Conservation (phyloP, 2,329 filamentous ascomycete genomes). For the Alternaria ventricosa region DNA sequence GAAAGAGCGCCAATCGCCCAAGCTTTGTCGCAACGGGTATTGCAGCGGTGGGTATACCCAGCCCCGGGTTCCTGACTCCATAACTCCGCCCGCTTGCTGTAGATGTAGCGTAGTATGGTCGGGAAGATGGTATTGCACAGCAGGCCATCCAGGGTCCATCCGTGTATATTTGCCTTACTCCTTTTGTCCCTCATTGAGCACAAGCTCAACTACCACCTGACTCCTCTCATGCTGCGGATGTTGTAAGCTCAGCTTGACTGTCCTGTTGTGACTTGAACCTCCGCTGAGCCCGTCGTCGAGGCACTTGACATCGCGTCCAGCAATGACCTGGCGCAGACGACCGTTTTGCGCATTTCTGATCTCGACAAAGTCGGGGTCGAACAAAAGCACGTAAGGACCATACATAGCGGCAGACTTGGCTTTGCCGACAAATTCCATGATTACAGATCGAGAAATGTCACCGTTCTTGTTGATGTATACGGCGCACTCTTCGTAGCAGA, state of each 20-base stretch:
- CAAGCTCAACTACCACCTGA: conserved; percentile 89
- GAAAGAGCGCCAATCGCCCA: neutral
- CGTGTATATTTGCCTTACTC: conserved; percentile 44
- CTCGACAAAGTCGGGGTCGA: conserved; percentile 96
- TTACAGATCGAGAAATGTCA: conserved; percentile 89
- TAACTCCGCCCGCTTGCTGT: neutral
- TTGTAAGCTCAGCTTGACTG: conserved; percentile 93
- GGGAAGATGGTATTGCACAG: neutral
- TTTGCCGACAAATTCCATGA: conserved; percentile 99
- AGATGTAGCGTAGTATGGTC: neutral
- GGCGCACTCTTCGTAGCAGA: conserved; percentile 93
- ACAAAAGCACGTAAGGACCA: conserved; percentile 88
- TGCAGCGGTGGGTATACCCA: neutral
- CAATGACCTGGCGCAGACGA: conserved; percentile 89
- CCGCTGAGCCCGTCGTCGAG: conserved; percentile 71
- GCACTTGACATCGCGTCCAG: conserved; percentile 86
- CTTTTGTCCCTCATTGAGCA: conserved; percentile 86
- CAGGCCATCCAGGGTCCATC: neutral
- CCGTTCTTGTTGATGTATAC: conserved; percentile 99
- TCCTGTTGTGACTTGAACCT: conserved; percentile 61
- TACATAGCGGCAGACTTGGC: conserved; percentile 87
- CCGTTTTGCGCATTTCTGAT: conserved; percentile 97
- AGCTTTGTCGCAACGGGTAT: neutral
- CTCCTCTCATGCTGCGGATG: conserved; percentile 85
- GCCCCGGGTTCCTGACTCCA: neutral